These are phyloP conservation scores for Aureobasidium sp. DNA, from an alignment of 2,329 filamentous ascomycete genomes.

Conservation along the genomic window DNA sequence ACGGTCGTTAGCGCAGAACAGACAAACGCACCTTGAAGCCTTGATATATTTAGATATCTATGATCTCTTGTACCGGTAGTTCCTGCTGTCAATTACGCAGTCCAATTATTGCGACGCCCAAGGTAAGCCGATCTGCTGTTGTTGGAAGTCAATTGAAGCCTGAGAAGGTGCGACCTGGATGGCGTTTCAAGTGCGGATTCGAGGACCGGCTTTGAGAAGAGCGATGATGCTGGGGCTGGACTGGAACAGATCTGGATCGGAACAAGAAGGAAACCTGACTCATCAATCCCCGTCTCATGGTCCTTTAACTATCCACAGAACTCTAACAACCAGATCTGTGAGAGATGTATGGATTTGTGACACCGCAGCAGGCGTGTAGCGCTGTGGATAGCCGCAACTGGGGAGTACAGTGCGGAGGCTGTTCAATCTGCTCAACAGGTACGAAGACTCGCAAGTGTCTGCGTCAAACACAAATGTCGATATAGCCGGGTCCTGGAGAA, in stretches of 20 bases:
- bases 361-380: constrained; percentile 4
- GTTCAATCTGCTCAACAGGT: not conserved
- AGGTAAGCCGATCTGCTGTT: not conserved
- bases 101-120: not conserved
- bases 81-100: not conserved
- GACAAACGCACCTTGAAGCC: constrained; percentile 11
- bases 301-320: not conserved
- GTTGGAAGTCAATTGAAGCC: not conserved
- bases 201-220: not conserved
- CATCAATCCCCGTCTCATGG: constrained; percentile 1
- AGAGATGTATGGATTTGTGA: not conserved
- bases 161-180: not conserved
- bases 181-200: not conserved
- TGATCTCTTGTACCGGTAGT: not conserved
- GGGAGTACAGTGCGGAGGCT: not conserved
- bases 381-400: not conserved
- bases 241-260: constrained; percentile 4
- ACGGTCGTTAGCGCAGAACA: not conserved
- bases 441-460: not conserved
- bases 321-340: not conserved
- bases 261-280: not conserved
- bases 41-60: not conserved
- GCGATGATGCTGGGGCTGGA: not conserved
- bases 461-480: not conserved
- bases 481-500: not conserved